Conservation (phyloP, 2,329 filamentous ascomycete genomes). For the Aspergillus sp. region DNA sequence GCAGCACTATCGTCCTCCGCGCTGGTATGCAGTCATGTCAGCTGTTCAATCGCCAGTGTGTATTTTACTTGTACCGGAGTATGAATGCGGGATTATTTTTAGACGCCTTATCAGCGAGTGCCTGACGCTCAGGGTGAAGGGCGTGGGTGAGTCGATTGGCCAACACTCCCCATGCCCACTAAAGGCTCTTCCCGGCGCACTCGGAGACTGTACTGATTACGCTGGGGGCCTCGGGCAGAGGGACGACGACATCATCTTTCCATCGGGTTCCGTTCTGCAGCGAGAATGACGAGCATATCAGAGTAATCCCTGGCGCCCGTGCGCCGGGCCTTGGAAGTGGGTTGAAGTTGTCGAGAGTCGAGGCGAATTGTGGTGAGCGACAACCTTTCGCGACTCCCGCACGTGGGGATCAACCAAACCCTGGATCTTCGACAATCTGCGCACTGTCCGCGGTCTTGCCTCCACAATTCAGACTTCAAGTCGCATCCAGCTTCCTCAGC, state of each 20-base stretch:
- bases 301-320: conserved; percentile 20
- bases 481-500: neutral
- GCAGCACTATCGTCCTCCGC: conserved; percentile 17
- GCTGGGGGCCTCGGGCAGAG: neutral
- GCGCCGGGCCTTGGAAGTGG: conserved; percentile 14
- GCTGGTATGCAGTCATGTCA: conserved; percentile 18
- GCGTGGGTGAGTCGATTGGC: conserved; percentile 28
- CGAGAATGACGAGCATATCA: conserved; percentile 21
- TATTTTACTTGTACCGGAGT: conserved; percentile 5
- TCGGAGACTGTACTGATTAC: conserved; percentile 16
- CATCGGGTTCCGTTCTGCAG: conserved; percentile 16
- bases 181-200: conserved; percentile 21
- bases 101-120: conserved; percentile 6
- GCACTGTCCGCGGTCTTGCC: neutral
- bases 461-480: neutral
- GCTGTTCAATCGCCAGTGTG: conserved; percentile 16
- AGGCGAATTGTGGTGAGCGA: conserved; percentile 21
- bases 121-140: neutral
- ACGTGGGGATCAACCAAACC: conserved; percentile 19
- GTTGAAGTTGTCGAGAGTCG: conserved; percentile 14
- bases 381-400: conserved; percentile 20
- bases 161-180: conserved; percentile 9
- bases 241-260: conserved; percentile 3
- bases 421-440: neutral
- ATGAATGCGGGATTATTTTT: conserved; percentile 16